Conservation (phyloP, 345 rosid genomes). For the Murraya paniculata region DNA sequence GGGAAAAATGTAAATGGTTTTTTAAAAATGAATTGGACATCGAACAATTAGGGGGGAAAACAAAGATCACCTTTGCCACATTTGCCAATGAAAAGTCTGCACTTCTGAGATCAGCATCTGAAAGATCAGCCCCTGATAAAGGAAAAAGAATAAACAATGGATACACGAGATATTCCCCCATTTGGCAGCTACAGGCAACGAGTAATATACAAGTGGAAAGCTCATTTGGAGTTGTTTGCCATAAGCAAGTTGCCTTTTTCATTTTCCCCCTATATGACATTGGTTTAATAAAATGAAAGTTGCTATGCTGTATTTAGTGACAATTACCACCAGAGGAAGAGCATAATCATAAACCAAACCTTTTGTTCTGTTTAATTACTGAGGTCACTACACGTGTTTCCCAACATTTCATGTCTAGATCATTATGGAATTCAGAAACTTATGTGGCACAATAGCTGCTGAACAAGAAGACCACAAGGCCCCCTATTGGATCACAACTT, state of each 20-base stretch:
- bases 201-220: neutral
- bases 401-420: neutral
- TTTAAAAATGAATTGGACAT: neutral
- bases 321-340: neutral
- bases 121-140: slow-evolving; percentile 81
- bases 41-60: neutral
- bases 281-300: too few species aligned
- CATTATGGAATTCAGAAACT: neutral
- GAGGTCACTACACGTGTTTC: neutral
- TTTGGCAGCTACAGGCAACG: neutral
- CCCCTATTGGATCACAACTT: neutral
- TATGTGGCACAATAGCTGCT: neutral
- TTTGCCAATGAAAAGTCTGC: slow-evolving; percentile 92
- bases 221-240: neutral
- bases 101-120: slow-evolving; percentile 84
- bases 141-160: neutral
- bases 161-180: neutral
- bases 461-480: neutral
- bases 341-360: neutral
- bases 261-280: neutral
- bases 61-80: slow-evolving; percentile 64
- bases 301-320: neutral
- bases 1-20: neutral
- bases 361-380: neutral
- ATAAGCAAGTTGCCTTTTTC: neutral